phyloP scores from a whole-genome alignment of 257 asterid genomes.

The Solanum peruvianum region DNA sequence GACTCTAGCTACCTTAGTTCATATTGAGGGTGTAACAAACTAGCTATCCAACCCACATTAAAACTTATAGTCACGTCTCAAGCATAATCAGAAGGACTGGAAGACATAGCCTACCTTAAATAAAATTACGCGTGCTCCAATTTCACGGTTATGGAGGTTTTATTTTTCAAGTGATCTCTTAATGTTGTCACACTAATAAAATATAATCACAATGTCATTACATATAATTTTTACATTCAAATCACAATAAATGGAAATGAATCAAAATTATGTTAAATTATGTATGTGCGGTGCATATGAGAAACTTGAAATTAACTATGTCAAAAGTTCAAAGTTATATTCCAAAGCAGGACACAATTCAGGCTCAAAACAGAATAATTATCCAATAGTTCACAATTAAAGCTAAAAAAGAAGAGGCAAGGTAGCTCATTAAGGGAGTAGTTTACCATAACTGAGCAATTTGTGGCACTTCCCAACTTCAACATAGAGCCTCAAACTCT shows the following conservation, averaged over 20 bases:
- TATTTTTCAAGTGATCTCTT: neutral
- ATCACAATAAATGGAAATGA: neutral
- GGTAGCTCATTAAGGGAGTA: rapidly evolving
- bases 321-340: neutral
- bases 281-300: neutral
- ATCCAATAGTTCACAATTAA: neutral
- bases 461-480: too few relatives aligned
- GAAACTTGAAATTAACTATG: neutral
- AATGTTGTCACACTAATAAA: neutral
- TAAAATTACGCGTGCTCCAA: neutral
- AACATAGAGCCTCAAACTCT: too few relatives aligned
- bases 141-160: too few relatives aligned
- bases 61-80: neutral
- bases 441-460: too few relatives aligned
- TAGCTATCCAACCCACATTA: neutral
- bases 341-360: neutral
- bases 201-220: too few relatives aligned
- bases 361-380: neutral
- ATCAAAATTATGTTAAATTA: neutral
- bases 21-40: too few relatives aligned
- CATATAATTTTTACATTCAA: neutral
- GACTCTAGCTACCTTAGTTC: too few relatives aligned
- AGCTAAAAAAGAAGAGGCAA: neutral
- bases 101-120: neutral
- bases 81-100: neutral